Base-by-base conservation (phyloP, 2,329 filamentous ascomycete genomes). In the Colletotrichum sp. region DNA sequence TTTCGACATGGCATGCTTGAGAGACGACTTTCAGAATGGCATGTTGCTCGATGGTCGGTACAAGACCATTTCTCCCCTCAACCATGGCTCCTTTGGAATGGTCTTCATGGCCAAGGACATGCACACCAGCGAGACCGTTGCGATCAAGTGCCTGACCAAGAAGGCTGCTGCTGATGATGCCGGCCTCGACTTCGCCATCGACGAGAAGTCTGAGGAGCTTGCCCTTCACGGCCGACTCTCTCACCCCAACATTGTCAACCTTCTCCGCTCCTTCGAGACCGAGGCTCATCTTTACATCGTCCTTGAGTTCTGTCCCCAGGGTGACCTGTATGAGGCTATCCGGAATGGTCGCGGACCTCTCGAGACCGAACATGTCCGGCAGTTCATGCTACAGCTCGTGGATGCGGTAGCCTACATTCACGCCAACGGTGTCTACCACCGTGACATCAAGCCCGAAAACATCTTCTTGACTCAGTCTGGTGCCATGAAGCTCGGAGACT, bases 401-500 rank as follows among this genome's bases (percentile, higher is more conserved):
- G 93, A 95, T 83, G 95, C 96, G 67, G 94, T 99, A 66, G 93
- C 95, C 78, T 96, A 95, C 86, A 95, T 98, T 86, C 97, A 99
- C 85, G 90, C 91, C 78, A 96, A 96, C 85, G 96, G 95, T 79
- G 92, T 99, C 83, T 98, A 96, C 85, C 97, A 99, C 84, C 95
- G 97, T 77, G 97, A 99, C 85, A 98, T 99, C 91, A 99, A 99
- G 88, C 97, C 97, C 1, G 97, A 99, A 90, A 99, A 99, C 89
- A 98, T 99, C 85, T 99, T 99, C 85, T 90, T 99, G 78, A 95
- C 93, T 75, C 92, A 96, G 77, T 92, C 94, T 79, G 96, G 96
- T 70, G 91, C 93, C 52, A 95, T 99, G 94, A 99, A 99, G 88
- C 92, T 99, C 44, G 97, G 97, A 82, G 97, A 99, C 85, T 98